Percentiles rank a stretch among this genome's conserved stretches.
These are phyloP conservation scores for Skeletonema potamos DNA, from an alignment of 108 stramenopile genomes.

Conservation along the genomic window DNA sequence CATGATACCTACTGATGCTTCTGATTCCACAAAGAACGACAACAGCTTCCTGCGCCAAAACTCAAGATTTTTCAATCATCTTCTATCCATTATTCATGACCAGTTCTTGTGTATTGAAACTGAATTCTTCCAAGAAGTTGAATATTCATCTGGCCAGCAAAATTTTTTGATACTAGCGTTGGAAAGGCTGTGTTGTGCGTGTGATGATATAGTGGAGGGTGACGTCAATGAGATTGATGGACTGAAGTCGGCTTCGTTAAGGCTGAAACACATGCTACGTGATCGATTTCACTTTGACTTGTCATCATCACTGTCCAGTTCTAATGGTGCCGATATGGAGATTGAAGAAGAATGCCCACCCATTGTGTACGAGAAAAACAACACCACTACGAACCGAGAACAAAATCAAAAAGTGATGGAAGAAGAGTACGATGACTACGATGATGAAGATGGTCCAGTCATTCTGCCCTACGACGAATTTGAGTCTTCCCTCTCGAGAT, in stretches of 20 bases:
- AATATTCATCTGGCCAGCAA: conserved; percentile 54
- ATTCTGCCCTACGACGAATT: conserved; percentile 63
- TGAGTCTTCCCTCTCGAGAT: conserved; percentile 62
- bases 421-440: conserved; percentile 19
- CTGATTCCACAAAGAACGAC: not conserved
- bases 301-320: not conserved
- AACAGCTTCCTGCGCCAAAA: conserved; percentile 4
- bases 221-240: conserved; percentile 1
- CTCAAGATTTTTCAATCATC: conserved; percentile 36
- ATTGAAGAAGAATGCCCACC: not conserved
- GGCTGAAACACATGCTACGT: not conserved
- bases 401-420: not conserved
- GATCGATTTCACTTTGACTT: not conserved
- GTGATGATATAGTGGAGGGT: conserved; percentile 12
- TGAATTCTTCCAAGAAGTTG: conserved; percentile 71
- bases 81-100: conserved; percentile 46
- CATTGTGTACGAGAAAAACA: not conserved
- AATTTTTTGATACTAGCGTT: conserved; percentile 73
- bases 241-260: not conserved
- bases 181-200: conserved; percentile 26
- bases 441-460: conserved; percentile 75
- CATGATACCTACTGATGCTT: not conserved
- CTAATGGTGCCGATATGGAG: not conserved
- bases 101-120: conserved; percentile 68
- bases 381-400: not conserved